Evolutionary conservation across 305 asterid genomes (phyloP).

Genomic region (Euphrasia arctica): DNA sequence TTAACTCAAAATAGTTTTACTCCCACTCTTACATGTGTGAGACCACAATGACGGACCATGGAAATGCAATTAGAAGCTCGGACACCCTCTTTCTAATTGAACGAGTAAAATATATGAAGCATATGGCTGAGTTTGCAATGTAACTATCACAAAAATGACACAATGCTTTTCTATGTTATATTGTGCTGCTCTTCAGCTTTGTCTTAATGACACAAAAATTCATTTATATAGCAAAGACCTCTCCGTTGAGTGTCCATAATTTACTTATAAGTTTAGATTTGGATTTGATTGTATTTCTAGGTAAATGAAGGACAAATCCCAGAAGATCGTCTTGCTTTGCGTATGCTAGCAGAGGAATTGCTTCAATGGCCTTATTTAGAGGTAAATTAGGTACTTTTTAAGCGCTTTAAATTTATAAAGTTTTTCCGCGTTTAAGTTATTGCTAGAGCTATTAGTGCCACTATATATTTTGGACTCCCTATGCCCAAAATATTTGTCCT

Average conservation of each 20-base stretch:
- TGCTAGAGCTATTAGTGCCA: neutral
- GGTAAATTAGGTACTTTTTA: conserved; percentile 37
- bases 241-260: too few relatives aligned
- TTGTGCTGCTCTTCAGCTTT: neutral
- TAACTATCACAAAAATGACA: too few relatives aligned
- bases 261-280: conserved; percentile 15
- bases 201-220: neutral
- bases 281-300: conserved; percentile 31
- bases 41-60: too few relatives aligned
- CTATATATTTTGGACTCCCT: neutral
- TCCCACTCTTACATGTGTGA: too few relatives aligned
- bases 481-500: neutral
- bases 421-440: neutral
- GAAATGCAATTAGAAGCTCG: too few relatives aligned
- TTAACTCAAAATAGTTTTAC: too few relatives aligned
- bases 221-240: conserved; percentile 12
- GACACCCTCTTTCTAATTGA: too few relatives aligned
- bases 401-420: conserved; percentile 6
- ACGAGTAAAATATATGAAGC: too few relatives aligned
- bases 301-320: conserved; percentile 87
- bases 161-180: too few relatives aligned
- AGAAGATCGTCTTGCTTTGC: conserved; percentile 56
- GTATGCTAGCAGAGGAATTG: conserved; percentile 90
- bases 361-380: conserved; percentile 89
- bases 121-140: too few relatives aligned